Evolutionary conservation across 2,329 filamentous ascomycete species (phyloP).

Genomic region (Metarhizium anisopliae): DNA sequence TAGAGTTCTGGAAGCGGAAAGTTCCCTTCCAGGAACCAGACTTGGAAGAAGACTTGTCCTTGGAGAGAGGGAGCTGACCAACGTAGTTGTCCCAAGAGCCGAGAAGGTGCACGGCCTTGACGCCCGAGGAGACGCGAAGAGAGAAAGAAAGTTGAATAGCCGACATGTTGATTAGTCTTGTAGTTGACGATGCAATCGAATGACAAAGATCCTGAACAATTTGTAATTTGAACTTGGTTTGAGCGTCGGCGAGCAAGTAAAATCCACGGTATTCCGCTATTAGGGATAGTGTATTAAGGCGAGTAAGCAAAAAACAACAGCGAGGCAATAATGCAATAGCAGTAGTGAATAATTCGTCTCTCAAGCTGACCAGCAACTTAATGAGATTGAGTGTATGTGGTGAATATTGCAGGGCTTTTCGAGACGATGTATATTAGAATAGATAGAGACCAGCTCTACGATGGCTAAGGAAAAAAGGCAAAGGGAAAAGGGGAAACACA

Average conservation of each 20-base stretch:
- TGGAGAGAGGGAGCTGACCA: constrained; percentile 88
- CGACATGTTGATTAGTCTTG: constrained; percentile 55
- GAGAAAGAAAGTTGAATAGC: constrained; percentile 90
- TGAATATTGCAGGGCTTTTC: constrained; percentile 7
- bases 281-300: constrained; percentile 27
- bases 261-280: constrained; percentile 43
- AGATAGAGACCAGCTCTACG: constrained; percentile 48
- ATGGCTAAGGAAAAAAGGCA: constrained; percentile 28
- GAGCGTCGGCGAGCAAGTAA: constrained; percentile 43
- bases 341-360: constrained; percentile 16
- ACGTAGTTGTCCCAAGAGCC: constrained; percentile 98
- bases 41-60: constrained; percentile 75
- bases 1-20: constrained; percentile 86
- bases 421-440: constrained; percentile 22
- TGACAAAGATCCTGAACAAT: constrained; percentile 23
- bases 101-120: constrained; percentile 95
- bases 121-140: constrained; percentile 89
- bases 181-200: constrained; percentile 4
- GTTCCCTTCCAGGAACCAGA: constrained; percentile 90
- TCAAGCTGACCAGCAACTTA: constrained; percentile 34
- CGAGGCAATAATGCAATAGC: constrained; percentile 11
- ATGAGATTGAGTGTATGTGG: neutral
- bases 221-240: constrained; percentile 3
- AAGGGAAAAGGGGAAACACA: constrained; percentile 24
- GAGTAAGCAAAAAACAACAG: constrained; percentile 15